A percentile compares a stretch with the other conserved stretches of the same genome.
These are phyloP conservation scores for Collybiopsis luxurians DNA, from an alignment of 768 basidiomycete species.

Conservation along the genomic window DNA sequence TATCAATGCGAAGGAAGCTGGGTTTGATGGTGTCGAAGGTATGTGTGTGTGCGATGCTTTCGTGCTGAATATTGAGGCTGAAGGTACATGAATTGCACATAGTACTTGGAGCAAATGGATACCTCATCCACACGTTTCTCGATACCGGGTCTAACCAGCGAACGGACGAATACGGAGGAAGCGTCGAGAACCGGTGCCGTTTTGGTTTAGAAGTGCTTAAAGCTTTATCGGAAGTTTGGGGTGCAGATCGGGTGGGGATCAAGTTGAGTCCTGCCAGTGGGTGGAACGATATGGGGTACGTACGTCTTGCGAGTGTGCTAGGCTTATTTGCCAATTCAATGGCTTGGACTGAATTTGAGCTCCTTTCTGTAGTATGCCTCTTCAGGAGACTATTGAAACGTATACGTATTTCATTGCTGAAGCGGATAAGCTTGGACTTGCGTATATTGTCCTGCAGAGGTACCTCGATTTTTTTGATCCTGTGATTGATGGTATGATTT, in stretches of 20 bases:
- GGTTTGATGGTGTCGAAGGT: constrained; percentile 36
- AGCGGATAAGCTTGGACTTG: constrained; percentile 32
- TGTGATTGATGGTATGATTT: constrained; percentile 1
- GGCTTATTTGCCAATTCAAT: too few species aligned
- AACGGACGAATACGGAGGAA: constrained; percentile 43
- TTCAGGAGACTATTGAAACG: constrained; percentile 40
- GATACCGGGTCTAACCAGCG: constrained; percentile 31
- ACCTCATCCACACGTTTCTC: constrained; percentile 36
- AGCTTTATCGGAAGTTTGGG: constrained; percentile 30
- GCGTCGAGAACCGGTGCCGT: constrained; percentile 36
- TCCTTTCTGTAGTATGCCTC: constrained; percentile 33
- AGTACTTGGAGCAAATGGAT: constrained; percentile 28
- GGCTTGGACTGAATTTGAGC: too few species aligned
- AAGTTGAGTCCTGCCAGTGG: constrained; percentile 17
- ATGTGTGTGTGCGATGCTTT: background rate
- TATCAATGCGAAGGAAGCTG: constrained; percentile 29
- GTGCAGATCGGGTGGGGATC: constrained; percentile 26
- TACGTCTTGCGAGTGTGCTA: background rate
- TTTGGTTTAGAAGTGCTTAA: constrained; percentile 37
- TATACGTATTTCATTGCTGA: constrained; percentile 39
- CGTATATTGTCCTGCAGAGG: background rate
- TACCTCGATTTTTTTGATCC: background rate
- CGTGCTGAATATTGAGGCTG: background rate
- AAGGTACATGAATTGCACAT: background rate
- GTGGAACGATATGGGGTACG: constrained; percentile 32